These are phyloP conservation scores for Podospora australis DNA, from an alignment of 495 filamentous ascomycete species.

Conservation along the genomic window DNA sequence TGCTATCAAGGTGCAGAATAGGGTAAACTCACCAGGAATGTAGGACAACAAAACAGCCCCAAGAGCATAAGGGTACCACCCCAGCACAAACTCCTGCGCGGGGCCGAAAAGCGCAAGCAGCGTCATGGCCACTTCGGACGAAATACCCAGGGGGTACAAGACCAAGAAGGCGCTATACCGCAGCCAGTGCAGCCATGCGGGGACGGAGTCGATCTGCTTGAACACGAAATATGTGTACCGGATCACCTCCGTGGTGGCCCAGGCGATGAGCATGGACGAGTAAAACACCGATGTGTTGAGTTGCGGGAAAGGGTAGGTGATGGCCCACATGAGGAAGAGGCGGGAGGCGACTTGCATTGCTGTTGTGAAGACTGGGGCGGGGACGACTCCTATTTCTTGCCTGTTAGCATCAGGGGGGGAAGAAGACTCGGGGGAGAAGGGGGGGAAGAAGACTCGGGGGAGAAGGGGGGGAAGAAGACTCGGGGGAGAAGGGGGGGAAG, in stretches of 20 bases:
- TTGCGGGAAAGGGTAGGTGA: conserved; percentile 60
- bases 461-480: neutral
- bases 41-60: conserved; percentile 62
- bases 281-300: conserved; percentile 48
- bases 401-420: neutral
- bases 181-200: conserved; percentile 68
- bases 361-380: conserved; percentile 78
- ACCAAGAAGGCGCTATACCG: conserved; percentile 90
- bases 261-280: conserved; percentile 69
- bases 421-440: neutral
- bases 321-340: conserved; percentile 76
- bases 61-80: conserved; percentile 52
- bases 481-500: neutral
- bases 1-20: neutral
- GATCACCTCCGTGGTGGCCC: conserved; percentile 80
- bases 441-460: neutral
- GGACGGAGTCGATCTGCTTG: conserved; percentile 52
- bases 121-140: conserved; percentile 76
- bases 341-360: conserved; percentile 81
- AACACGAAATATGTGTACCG: conserved; percentile 84
- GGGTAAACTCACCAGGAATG: conserved; percentile 61
- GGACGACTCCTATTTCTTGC: conserved; percentile 57
- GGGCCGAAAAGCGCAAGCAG: conserved; percentile 58
- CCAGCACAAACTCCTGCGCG: conserved; percentile 37
- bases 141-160: conserved; percentile 86